Conservation (phyloP, 2,329 filamentous ascomycete species). For the Xylogone sp. region DNA sequence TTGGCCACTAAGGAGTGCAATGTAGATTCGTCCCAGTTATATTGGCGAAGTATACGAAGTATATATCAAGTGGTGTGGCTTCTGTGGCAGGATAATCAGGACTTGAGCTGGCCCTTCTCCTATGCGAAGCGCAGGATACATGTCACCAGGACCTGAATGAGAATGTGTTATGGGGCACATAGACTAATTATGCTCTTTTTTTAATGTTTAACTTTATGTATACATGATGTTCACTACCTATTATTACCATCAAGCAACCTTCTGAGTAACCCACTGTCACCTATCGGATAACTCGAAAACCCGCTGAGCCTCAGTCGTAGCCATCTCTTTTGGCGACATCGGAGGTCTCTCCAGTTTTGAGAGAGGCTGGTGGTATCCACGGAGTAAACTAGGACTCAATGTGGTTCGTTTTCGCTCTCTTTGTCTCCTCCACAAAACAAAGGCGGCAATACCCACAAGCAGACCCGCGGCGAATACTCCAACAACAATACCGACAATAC, state of each 20-base stretch:
- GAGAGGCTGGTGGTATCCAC: not conserved
- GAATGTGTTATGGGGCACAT: no score
- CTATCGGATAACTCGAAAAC: not conserved
- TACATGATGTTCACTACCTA: not conserved
- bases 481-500: not conserved
- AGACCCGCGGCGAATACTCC: not conserved
- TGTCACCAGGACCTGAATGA: no score
- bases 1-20: no score
- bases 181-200: no score
- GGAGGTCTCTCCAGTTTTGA: not conserved
- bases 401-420: not conserved
- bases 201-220: no score
- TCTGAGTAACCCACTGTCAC: not conserved
- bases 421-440: not conserved
- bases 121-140: no score
- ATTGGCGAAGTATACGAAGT: no score
- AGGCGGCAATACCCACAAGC: not conserved
- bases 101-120: no score
- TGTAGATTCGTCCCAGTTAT: no score
- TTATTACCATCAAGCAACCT: not conserved
- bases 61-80: no score
- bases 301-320: not conserved
- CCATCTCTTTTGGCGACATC: not conserved
- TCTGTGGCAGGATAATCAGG: no score
- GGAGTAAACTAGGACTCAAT: not conserved